Conservation (phyloP, 2,329 filamentous ascomycete genomes). For the Diaporthe sp. region DNA sequence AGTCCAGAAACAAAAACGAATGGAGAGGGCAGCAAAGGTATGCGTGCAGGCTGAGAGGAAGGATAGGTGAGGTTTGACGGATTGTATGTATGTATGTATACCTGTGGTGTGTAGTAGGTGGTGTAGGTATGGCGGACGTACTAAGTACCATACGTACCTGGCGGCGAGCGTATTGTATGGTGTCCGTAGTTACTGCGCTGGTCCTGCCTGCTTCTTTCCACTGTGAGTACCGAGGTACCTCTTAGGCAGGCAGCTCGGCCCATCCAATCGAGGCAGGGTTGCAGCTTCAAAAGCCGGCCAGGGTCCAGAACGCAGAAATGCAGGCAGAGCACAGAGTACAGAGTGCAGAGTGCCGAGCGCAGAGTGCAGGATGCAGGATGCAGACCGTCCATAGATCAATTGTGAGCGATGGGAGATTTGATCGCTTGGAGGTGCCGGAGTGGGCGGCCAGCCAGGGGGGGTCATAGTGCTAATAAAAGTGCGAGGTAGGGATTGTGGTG, state of each 20-base stretch:
- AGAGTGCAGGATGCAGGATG: neutral
- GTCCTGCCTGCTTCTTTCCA: neutral
- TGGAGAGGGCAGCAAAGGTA: neutral
- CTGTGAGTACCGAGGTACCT: neutral
- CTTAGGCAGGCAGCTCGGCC: neutral
- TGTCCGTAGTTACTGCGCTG: too few relatives aligned
- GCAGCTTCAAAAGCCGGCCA: neutral
- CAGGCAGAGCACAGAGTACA: neutral
- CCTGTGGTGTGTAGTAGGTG: neutral
- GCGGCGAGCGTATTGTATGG: too few relatives aligned
- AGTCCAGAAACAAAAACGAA: neutral
- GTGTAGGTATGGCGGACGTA: neutral
- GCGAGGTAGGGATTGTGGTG: slow-evolving; percentile 1
- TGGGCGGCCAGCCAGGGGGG: slow-evolving; percentile 6
- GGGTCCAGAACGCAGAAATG: neutral
- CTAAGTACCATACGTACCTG: neutral
- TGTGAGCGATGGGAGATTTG: slow-evolving; percentile 27
- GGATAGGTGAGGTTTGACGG: neutral
- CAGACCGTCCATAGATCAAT: slow-evolving; percentile 20
- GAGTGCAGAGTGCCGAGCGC: neutral
- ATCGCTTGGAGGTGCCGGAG: slow-evolving; percentile 16
- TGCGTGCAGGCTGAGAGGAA: neutral
- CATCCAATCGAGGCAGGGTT: slow-evolving; percentile 15
- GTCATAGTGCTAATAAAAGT: slow-evolving; percentile 6
- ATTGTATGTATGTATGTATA: neutral